Evolutionary conservation across 495 filamentous ascomycete species (phyloP), one percentile per base, ranked within the genome.

Genomic region (Mytilinidion resinicola): DNA sequence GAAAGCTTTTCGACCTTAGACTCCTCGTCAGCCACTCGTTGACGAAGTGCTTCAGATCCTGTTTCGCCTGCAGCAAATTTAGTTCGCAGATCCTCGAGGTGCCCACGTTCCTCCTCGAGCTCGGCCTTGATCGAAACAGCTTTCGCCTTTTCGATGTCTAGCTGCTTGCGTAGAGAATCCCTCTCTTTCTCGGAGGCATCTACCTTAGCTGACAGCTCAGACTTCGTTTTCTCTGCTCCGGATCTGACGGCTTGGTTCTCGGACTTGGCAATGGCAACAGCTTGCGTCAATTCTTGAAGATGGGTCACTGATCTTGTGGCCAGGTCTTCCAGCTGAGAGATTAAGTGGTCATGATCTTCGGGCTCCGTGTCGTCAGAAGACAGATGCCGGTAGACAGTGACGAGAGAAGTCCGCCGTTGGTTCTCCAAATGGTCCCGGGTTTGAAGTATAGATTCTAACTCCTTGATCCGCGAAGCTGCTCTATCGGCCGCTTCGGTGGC

Each of bases 11-110:
- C 76, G 19, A 86, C 76, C 65, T 80, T 84, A 20, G 70, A 73
- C 63, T 92, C 87, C 67, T 87, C 83, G 51, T 89, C 84, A 14
- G 81, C 81, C 47, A 93, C 72, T 36, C 82, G 79, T 67, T 85
- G 83, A 41, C 83, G 82, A 51, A 95, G 72, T 14, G 81, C 85
- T 69, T 91, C 87, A 7, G 87, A 88, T 20, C 87, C 88, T 7
- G 83, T 90, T 66, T 91, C 88, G 35, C 88, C 90, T 41, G 87
- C 85, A 5, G 85, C 79, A 66, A 93, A 82, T 69, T 83, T 84
- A 12, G 74, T 73, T 54, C 87, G 81, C 33, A 95, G 75, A 14
- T 81, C 73, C 41, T 75, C 77, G 21, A 92, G 76, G 57, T 87
- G 84, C 9, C 77, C 72, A 25, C 84, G 82, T 51, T 87, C 83